phyloP scores from a whole-genome alignment of 805 yeast genomes.

The Candida chilensis region DNA sequence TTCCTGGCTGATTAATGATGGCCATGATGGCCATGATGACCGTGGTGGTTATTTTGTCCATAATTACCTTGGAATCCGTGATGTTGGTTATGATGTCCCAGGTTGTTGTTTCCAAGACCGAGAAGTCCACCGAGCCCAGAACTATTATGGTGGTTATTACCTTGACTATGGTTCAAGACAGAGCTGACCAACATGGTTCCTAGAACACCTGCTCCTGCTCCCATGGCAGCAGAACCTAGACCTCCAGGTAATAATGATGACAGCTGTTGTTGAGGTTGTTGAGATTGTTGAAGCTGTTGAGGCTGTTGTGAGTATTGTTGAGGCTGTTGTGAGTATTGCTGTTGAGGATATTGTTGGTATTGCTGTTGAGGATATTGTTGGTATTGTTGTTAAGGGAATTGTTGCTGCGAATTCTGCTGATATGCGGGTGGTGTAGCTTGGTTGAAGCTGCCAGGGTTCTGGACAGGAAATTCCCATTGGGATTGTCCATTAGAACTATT shows the following conservation, averaged over 20 bases:
- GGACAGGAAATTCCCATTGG: constrained; percentile 17
- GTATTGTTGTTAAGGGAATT: constrained; percentile 2
- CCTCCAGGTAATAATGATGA: constrained; percentile 3
- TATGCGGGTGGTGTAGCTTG: neutral
- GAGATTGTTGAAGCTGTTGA: constrained; percentile 4
- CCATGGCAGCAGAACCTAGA: constrained; percentile 2
- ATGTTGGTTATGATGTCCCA: too few species aligned
- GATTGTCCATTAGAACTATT: constrained; percentile 15
- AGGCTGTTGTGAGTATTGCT: neutral
- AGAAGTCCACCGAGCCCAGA: too few species aligned
- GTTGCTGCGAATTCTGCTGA: neutral
- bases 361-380: constrained; percentile 1
- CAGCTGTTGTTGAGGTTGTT: constrained; percentile 2
- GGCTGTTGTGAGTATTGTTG: constrained; percentile 2
- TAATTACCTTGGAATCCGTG: too few species aligned
- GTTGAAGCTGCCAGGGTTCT: neutral
- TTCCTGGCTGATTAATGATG: too few species aligned
- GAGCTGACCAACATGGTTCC: too few species aligned
- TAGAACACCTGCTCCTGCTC: constrained; percentile 4
- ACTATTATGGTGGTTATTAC: too few species aligned
- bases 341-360: constrained; percentile 2
- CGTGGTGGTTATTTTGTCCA: too few species aligned
- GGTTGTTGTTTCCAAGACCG: too few species aligned
- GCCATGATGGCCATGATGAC: too few species aligned
- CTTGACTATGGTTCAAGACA: too few species aligned